These are phyloP conservation scores for Cucurbita argyrosperma DNA, from an alignment of 306 rosid genomes.

Conservation along the genomic window DNA sequence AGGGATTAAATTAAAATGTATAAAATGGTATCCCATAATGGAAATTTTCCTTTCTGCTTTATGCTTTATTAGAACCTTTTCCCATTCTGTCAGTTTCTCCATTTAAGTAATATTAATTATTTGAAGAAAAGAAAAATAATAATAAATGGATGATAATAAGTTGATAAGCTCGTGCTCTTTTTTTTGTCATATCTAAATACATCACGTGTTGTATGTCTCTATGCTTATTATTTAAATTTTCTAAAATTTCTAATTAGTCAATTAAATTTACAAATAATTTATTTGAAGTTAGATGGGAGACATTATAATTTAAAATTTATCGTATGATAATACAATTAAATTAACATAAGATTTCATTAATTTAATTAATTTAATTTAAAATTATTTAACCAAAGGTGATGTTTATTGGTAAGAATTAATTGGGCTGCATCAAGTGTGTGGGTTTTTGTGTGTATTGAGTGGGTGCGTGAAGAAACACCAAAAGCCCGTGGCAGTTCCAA, in stretches of 20 bases:
- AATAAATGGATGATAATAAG: background rate
- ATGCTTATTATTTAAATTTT: background rate
- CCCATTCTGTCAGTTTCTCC: background rate
- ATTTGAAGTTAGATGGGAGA: background rate
- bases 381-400: no score
- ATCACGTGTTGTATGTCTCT: background rate
- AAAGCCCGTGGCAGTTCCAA: background rate
- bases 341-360: no score
- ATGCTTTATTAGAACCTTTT: background rate
- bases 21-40: no score
- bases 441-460: no score
- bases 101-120: background rate
- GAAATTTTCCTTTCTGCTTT: background rate
- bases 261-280: background rate
- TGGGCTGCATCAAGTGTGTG: no score
- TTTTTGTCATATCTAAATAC: background rate
- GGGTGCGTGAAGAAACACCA: background rate
- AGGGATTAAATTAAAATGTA: no score
- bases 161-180: background rate
- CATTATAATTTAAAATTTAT: background rate
- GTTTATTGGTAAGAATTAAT: no score
- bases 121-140: background rate
- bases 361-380: no score
- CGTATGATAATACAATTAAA: no score
- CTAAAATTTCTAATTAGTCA: background rate